phyloP scores from a whole-genome alignment of 129 eudicot species.

The Ambrosia trifida region DNA sequence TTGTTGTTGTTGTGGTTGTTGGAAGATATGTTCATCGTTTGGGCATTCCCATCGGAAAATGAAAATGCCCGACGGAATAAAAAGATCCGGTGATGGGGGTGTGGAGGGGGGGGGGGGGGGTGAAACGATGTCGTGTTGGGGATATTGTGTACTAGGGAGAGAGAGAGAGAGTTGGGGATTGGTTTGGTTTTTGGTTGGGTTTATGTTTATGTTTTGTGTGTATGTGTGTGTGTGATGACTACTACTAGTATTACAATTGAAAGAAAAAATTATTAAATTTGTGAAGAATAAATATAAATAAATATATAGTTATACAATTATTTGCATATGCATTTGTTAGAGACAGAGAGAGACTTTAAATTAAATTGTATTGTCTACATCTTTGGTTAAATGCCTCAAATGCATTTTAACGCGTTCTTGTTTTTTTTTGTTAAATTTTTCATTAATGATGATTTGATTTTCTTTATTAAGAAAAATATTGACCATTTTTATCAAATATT shows the following conservation, averaged over 20 bases:
- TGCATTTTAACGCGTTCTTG: neutral
- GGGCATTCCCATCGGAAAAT: constrained; percentile 71
- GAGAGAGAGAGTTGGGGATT: constrained; percentile 25
- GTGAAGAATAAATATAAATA: neutral
- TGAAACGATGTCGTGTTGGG: constrained; percentile 49
- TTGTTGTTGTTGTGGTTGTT: constrained; percentile 28
- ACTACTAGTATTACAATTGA: constrained; percentile 4
- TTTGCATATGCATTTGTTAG: constrained; percentile 41
- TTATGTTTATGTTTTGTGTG: neutral
- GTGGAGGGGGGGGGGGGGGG: constrained; percentile 20
- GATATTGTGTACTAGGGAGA: constrained; percentile 17
- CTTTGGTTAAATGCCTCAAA: constrained; percentile 14
- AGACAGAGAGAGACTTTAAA: constrained; percentile 30
- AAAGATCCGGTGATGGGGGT: constrained; percentile 40
- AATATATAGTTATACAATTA: constrained; percentile 34
- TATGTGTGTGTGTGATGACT: constrained; percentile 17
- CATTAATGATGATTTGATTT: neutral
- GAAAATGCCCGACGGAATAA: constrained; percentile 49
- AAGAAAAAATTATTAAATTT: neutral
- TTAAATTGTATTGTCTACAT: constrained; percentile 38
- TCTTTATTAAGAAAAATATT: no score
- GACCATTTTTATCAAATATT: no score
- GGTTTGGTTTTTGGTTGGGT: constrained; percentile 22
- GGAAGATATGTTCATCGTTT: constrained; percentile 75
- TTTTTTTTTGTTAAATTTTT: neutral